Conservation (phyloP, 2,329 filamentous ascomycete genomes). For the Aureobasidium sp. region DNA sequence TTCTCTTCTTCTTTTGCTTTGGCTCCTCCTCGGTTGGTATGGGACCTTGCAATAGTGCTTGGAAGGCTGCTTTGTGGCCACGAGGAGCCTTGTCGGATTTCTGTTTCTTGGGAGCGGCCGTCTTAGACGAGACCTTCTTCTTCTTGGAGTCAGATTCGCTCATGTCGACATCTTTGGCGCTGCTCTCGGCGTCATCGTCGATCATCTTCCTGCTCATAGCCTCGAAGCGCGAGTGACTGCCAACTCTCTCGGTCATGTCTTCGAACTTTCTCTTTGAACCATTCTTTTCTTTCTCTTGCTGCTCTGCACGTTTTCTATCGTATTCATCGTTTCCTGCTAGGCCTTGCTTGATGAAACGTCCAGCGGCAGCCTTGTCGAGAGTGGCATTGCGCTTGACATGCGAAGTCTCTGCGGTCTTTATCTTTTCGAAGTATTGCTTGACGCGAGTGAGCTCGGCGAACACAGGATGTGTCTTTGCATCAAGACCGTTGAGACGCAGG, state of each 20-base stretch:
- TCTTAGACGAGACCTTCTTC: neutral
- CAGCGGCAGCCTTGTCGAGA: constrained; percentile 67
- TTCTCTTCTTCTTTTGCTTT: constrained; percentile 21
- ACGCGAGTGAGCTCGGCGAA: constrained; percentile 80
- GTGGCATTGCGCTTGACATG: constrained; percentile 49
- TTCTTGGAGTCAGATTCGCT: constrained; percentile 7
- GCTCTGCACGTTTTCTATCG: constrained; percentile 31
- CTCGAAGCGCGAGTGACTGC: constrained; percentile 27
- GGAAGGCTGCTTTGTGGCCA: constrained; percentile 16
- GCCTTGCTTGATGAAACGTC: constrained; percentile 73
- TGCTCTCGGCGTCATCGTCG: constrained; percentile 18
- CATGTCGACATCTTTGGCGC: constrained; percentile 8
- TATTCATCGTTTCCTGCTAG: constrained; percentile 48
- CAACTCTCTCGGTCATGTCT: constrained; percentile 21
- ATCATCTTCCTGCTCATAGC: constrained; percentile 25
- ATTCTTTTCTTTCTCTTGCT: constrained; percentile 27
- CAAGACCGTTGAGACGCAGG: constrained; percentile 66
- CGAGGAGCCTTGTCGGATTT: constrained; percentile 13
- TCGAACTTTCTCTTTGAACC: constrained; percentile 29
- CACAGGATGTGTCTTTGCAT: constrained; percentile 78
- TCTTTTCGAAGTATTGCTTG: constrained; percentile 87
- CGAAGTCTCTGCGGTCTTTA: constrained; percentile 64
- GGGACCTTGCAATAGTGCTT: constrained; percentile 19
- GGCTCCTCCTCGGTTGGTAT: constrained; percentile 21
- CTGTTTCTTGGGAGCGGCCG: constrained; percentile 10